Evolutionary conservation across 2,329 filamentous ascomycete species (phyloP).

Genomic region (Colletotrichum lini): DNA sequence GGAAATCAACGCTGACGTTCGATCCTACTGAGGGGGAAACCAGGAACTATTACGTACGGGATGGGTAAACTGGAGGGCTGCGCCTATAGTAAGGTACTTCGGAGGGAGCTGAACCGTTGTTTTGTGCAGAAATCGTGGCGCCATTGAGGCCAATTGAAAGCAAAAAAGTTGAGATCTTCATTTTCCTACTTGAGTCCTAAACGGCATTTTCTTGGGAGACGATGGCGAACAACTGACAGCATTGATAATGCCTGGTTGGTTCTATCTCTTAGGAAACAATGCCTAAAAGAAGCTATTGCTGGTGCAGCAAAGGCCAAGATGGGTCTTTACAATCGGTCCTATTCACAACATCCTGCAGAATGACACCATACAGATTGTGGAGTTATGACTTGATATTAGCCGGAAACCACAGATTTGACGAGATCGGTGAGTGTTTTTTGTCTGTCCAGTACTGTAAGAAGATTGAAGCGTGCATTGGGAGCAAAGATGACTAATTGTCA

Average conservation of each 20-base stretch:
- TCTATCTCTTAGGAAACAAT: background rate
- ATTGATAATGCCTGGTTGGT: background rate
- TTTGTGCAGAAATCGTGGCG: slow-evolving; percentile 7
- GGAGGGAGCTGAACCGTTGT: slow-evolving; percentile 26
- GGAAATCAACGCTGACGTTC: background rate
- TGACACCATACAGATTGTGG: slow-evolving; percentile 6
- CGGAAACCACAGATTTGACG: slow-evolving; percentile 1
- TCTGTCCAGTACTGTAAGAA: background rate
- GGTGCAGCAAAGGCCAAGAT: slow-evolving; percentile 23
- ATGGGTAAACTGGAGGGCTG: slow-evolving; percentile 35
- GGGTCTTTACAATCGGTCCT: slow-evolving; percentile 23
- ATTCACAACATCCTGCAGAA: slow-evolving; percentile 5
- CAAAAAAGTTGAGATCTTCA: slow-evolving; percentile 19
- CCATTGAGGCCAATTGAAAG: slow-evolving; percentile 16
- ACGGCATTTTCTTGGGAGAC: background rate
- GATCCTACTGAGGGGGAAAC: too few species aligned
- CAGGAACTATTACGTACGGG: slow-evolving; percentile 9
- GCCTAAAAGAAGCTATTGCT: slow-evolving; percentile 12
- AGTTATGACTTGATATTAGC: slow-evolving; percentile 30
- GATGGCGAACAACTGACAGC: fast-evolving
- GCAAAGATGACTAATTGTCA: background rate
- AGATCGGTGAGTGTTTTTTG: slow-evolving; percentile 4
- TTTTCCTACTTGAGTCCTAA: background rate
- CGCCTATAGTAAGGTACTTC: slow-evolving; percentile 36
- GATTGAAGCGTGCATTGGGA: background rate